Evolutionary conservation across 306 rosid species (phyloP), one percentile per base, ranked within the genome.

Genomic region (Hippophae gyantsensis): DNA sequence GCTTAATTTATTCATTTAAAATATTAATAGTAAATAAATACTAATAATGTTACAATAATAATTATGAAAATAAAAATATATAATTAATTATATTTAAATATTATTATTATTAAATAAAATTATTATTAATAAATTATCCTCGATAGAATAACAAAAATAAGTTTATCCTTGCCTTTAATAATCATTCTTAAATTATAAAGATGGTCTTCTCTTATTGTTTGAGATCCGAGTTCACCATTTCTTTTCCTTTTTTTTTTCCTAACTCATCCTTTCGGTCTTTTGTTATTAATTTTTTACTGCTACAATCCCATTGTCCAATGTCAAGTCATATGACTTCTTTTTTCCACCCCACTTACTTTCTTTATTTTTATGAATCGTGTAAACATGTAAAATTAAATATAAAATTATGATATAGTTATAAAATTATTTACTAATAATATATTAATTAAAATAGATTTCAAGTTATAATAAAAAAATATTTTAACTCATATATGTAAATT

Each of bases 211-310:
- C 69, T 13, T n/a, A 59, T 65, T 74, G 82, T 77, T 84, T 82
- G 89, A 84, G 92, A 87, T 87, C 78, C 80, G 93, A 82, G 93
- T 89, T 82, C 59, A 61, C 60, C 81, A 74, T 72, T 79, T 74
- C 84, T 61, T 64, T 68, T 64, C 43, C 76, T 57, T 10, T 38
- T 6, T n/a, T 45, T 62, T 63, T 45, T 57, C 74, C 74, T 55
- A 78, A 71, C 81, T 69, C 69, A 44, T 67, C 75, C 67, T 14
- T 66, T 73, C 26, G 12, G 38, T 64, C 45, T 6, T 46, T 52
- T 42, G 12, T 64, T 61, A 51, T 45, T 10, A 62, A 62, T 70
- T 69, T 64, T 74, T 65, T 62, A 67, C 47, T 63, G 64, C 50
- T 66, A 76, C 64, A 7, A 57, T n/a, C 40, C 32, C 54, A 49